Conservation (phyloP, 352 stramenopile species). For the Lagenidium giganteum region DNA sequence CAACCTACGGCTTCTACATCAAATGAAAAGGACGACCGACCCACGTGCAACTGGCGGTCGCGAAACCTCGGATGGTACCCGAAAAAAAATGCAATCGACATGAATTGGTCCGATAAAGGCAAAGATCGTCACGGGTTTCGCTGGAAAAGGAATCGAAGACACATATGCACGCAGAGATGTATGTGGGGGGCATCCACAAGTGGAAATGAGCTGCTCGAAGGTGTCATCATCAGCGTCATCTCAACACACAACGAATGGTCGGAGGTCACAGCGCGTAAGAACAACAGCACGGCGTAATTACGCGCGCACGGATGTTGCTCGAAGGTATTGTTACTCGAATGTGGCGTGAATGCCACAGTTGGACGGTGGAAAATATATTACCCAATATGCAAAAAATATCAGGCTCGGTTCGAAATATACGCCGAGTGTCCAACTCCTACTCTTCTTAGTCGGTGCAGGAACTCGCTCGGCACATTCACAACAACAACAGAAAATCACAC, state of each 20-base stretch:
- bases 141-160: background rate
- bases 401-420: too few species aligned
- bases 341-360: too few species aligned
- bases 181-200: background rate
- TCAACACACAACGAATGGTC: too few species aligned
- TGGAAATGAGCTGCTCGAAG: background rate
- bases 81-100: conserved; percentile 89
- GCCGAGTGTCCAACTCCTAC: too few species aligned
- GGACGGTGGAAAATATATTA: too few species aligned
- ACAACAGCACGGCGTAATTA: too few species aligned
- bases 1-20: background rate
- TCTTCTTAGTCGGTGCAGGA: too few species aligned
- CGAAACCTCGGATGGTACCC: conserved; percentile 84
- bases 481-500: too few species aligned
- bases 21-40: background rate
- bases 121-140: conserved; percentile 68
- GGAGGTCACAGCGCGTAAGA: too few species aligned
- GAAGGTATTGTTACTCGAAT: too few species aligned
- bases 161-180: background rate
- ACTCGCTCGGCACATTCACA: too few species aligned
- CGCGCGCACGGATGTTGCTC: background rate
- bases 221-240: background rate
- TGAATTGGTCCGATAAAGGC: conserved; percentile 86
- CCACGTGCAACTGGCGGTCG: conserved; percentile 9
- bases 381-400: too few species aligned